Conservation (phyloP, 768 basidiomycete species). For the Infundibulicybe gibba region DNA sequence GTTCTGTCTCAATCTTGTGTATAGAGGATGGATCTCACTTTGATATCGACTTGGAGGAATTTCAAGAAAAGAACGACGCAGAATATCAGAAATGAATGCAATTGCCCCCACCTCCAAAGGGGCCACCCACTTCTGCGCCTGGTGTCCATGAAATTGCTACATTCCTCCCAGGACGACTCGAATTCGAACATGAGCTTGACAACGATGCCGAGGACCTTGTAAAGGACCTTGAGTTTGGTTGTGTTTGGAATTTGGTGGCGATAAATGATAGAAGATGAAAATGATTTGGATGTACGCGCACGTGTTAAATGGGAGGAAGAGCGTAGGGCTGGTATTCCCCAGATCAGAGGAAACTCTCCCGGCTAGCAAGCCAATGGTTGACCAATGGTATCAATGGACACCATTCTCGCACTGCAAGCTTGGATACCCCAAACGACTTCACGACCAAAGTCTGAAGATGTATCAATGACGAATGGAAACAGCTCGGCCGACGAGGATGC, state of each 20-base stretch:
- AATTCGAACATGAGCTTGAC: constrained; percentile 96
- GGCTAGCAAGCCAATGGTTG: constrained; percentile 34
- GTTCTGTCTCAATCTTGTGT: constrained; percentile 7
- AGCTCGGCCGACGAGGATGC: constrained; percentile 53
- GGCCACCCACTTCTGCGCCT: constrained; percentile 83
- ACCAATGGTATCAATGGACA: constrained; percentile 46
- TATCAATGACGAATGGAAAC: constrained; percentile 41
- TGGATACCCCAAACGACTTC: constrained; percentile 29
- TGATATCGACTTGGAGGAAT: constrained; percentile 78
- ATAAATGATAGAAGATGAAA: constrained; percentile 75
- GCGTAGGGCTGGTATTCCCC: constrained; percentile 22
- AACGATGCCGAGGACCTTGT: constrained; percentile 96
- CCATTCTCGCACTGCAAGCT: constrained; percentile 26
- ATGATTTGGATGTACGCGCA: constrained; percentile 70
- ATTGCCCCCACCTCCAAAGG: constrained; percentile 58
- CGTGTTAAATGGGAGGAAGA: constrained; percentile 49
- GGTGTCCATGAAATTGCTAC: constrained; percentile 89
- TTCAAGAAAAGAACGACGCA: constrained; percentile 82
- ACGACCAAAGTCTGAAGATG: constrained; percentile 41
- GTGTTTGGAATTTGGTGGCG: constrained; percentile 83
- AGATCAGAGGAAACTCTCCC: constrained; percentile 23
- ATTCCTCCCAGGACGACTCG: constrained; percentile 94
- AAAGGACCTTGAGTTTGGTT: constrained; percentile 96
- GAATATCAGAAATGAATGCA: constrained; percentile 79
- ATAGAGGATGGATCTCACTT: constrained; percentile 54